Percentiles rank a stretch among this genome's conserved stretches.
Conservation (phyloP, 805 yeast species). For the Allodekkera sacchari region DNA sequence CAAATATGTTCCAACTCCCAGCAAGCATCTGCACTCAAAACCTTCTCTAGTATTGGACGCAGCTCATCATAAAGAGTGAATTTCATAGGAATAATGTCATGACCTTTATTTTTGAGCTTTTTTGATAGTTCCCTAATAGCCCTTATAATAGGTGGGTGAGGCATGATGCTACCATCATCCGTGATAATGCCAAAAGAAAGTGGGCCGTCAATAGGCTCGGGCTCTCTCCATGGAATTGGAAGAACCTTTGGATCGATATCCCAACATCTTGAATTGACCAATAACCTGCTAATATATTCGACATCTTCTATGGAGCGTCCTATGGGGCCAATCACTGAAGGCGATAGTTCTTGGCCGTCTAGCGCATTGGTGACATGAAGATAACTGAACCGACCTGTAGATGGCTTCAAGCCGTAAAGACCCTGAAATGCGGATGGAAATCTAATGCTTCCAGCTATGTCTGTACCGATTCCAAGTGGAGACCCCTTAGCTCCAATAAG, state of each 20-base stretch:
- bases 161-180: slow-evolving; percentile 34
- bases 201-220: slow-evolving; percentile 12
- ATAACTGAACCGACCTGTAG: slow-evolving; percentile 26
- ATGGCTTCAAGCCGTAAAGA: slow-evolving; percentile 46
- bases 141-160: slow-evolving; percentile 46
- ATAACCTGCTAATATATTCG: slow-evolving; percentile 36
- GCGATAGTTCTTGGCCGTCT: slow-evolving; percentile 46
- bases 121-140: slow-evolving; percentile 27
- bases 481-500: slow-evolving; percentile 48
- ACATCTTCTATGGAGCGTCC: slow-evolving; percentile 42
- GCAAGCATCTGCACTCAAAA: slow-evolving; percentile 38
- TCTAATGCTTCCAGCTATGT: slow-evolving; percentile 48
- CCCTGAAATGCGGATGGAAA: slow-evolving; percentile 53
- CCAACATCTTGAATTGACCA: slow-evolving; percentile 36
- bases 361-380: slow-evolving; percentile 30
- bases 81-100: slow-evolving; percentile 41
- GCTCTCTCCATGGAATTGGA: slow-evolving; percentile 38
- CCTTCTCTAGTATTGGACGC: slow-evolving; percentile 15
- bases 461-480: slow-evolving; percentile 53
- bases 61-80: slow-evolving; percentile 29
- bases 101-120: slow-evolving; percentile 28
- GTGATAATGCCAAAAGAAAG: slow-evolving; percentile 35
- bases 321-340: slow-evolving; percentile 52
- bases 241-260: slow-evolving; percentile 34
- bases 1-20: slow-evolving; percentile 12